Percentiles rank a stretch among this genome's conserved stretches.
Conservation (phyloP, 108 stramenopile species). For the Seminavis robusta region DNA sequence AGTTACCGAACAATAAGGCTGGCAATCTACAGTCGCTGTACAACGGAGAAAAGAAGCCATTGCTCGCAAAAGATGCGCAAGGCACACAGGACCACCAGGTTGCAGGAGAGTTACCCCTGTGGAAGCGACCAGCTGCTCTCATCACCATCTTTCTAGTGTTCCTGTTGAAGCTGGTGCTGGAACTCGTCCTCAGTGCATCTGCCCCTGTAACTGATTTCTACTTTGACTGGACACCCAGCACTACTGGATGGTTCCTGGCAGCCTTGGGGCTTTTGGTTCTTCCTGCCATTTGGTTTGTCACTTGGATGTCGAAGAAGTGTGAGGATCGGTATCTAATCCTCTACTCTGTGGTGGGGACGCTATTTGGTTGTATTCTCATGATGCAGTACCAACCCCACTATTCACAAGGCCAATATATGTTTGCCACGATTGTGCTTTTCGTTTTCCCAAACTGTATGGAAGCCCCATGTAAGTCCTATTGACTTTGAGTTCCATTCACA, state of each 20-base stretch:
- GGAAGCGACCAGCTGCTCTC: conserved; percentile 53
- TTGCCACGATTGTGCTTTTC: conserved; percentile 48
- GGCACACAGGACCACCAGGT: no score
- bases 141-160: conserved; percentile 50
- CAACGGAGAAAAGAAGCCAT: conserved; percentile 14
- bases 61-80: no score
- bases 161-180: conserved; percentile 56
- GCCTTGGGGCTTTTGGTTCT: conserved; percentile 60
- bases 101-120: no score
- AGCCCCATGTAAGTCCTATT: conserved; percentile 60
- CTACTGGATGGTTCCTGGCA: conserved; percentile 45
- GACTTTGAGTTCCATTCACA: no score
- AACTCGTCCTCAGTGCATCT: conserved; percentile 48
- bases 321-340: conserved; percentile 59
- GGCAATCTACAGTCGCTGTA: no score
- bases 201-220: conserved; percentile 42
- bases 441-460: conserved; percentile 53
- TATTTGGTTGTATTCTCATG: conserved; percentile 42
- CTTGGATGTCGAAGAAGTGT: conserved; percentile 29
- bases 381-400: conserved; percentile 30
- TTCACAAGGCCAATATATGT: conserved; percentile 42
- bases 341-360: conserved; percentile 34
- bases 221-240: conserved; percentile 47
- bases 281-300: conserved; percentile 57
- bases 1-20: no score